Evolutionary conservation across 2,329 filamentous ascomycete species (phyloP).

Genomic region (Ustulina deusta): DNA sequence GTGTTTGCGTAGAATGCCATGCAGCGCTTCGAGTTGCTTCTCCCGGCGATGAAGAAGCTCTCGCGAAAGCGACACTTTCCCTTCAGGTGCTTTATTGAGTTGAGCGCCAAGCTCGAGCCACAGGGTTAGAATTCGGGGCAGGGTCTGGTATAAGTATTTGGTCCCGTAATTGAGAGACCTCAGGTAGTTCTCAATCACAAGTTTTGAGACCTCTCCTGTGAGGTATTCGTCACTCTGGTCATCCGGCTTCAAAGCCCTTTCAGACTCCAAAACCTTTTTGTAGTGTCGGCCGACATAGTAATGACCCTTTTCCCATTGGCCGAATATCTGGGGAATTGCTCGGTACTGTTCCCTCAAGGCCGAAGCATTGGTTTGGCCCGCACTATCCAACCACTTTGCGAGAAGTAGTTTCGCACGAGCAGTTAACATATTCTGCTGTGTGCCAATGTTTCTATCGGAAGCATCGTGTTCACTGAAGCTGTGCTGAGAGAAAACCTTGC

Average conservation of each 20-base stretch:
- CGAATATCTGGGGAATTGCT: conserved; percentile 76
- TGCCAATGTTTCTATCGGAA: conserved; percentile 56
- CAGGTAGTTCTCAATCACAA: conserved; percentile 94
- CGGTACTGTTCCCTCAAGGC: conserved; percentile 86
- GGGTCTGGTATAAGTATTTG: conserved; percentile 95
- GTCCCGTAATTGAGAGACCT: conserved; percentile 88
- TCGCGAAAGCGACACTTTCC: conserved; percentile 64
- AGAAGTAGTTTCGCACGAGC: conserved; percentile 86
- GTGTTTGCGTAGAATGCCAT: conserved; percentile 84
- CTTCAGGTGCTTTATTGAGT: conserved; percentile 71
- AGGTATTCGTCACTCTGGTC: conserved; percentile 83
- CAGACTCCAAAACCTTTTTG: conserved; percentile 92
- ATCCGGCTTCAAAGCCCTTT: conserved; percentile 79
- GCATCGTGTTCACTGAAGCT: conserved; percentile 53
- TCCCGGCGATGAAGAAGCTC: conserved; percentile 68
- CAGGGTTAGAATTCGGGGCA: conserved; percentile 90
- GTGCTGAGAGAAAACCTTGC: conserved; percentile 76
- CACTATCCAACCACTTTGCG: conserved; percentile 95
- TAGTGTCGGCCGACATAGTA: conserved; percentile 98
- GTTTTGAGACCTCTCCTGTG: conserved; percentile 82
- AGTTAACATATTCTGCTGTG: conserved; percentile 71
- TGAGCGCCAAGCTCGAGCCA: conserved; percentile 93
- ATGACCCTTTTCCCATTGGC: conserved; percentile 93
- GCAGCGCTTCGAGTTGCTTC: conserved; percentile 75
- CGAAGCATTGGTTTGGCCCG: conserved; percentile 90